phyloP scores from a whole-genome alignment of 176 grass and related monocot species.

The Zoysia pacifica region DNA sequence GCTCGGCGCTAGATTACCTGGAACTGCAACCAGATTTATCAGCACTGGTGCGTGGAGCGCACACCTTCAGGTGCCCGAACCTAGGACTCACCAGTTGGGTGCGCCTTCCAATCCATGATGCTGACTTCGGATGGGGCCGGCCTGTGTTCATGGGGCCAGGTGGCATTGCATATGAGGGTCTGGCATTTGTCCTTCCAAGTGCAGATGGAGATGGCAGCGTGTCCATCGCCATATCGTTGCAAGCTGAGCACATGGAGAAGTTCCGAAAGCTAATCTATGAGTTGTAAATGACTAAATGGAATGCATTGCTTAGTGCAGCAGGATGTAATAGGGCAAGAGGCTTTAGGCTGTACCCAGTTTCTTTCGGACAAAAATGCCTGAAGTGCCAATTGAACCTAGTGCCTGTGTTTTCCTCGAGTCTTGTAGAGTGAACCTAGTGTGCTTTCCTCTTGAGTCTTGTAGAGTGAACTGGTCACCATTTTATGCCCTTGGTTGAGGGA shows the following conservation, averaged over 20 bases:
- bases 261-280: conserved; percentile 75
- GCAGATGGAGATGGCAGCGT: conserved; percentile 61
- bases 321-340: conserved; percentile 21
- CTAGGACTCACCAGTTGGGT: conserved; percentile 90
- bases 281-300: conserved; percentile 31
- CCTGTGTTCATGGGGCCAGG: conserved; percentile 95
- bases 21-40: conserved; percentile 73
- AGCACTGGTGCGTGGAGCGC: conserved; percentile 68
- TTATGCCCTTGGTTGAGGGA: not conserved
- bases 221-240: conserved; percentile 76
- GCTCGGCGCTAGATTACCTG: conserved; percentile 80
- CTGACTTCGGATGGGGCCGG: conserved; percentile 80
- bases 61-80: conserved; percentile 87
- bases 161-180: conserved; percentile 75
- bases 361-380: conserved; percentile 2
- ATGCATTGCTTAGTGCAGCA: not conserved
- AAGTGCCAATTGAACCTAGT: conserved; percentile 3
- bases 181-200: conserved; percentile 79
- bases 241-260: conserved; percentile 84
- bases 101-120: conserved; percentile 78
- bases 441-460: not conserved
- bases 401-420: not conserved
- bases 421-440: not conserved
- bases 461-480: not conserved
- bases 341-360: conserved; percentile 22